These are phyloP conservation scores for Mayamaea pseudoterrestris DNA, from an alignment of 108 stramenopile genomes.

Conservation along the genomic window DNA sequence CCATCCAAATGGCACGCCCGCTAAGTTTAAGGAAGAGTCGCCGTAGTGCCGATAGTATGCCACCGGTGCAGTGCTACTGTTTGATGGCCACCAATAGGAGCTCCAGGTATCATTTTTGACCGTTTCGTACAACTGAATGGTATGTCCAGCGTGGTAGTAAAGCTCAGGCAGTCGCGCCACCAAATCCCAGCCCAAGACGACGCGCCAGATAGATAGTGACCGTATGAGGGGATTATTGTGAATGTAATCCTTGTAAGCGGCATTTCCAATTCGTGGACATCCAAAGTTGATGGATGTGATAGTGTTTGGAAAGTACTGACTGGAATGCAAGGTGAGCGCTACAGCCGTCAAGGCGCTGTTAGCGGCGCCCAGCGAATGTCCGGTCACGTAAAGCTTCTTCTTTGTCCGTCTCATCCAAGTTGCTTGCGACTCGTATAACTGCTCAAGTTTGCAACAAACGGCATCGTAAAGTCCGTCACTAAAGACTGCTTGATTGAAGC, in stretches of 20 bases:
- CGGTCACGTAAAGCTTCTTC: conserved; percentile 44
- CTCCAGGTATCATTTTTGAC: neutral
- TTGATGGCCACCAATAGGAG: neutral
- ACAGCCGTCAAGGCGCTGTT: conserved; percentile 57
- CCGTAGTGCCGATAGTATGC: conserved; percentile 53
- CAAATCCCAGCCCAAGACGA: conserved; percentile 62
- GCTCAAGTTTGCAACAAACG: conserved; percentile 11
- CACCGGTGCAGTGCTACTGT: neutral
- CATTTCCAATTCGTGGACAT: conserved; percentile 63
- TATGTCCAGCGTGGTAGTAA: conserved; percentile 73
- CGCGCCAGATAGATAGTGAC: conserved; percentile 22
- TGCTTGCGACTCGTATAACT: neutral
- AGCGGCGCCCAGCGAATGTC: conserved; percentile 73
- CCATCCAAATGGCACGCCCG: conserved; percentile 63
- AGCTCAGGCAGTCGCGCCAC: conserved; percentile 65
- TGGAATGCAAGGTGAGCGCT: conserved; percentile 29
- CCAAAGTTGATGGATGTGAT: conserved; percentile 67
- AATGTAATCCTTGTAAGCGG: conserved; percentile 34
- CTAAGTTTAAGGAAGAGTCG: conserved; percentile 25
- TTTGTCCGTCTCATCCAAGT: neutral
- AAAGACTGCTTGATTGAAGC: conserved; percentile 76
- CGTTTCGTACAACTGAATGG: conserved; percentile 40
- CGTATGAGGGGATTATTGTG: conserved; percentile 19
- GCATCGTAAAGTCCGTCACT: conserved; percentile 27
- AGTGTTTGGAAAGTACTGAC: neutral